A percentile compares a stretch with the other conserved stretches of the same genome.
These are phyloP conservation scores for Plasmopara muralis DNA, from an alignment of 352 stramenopile genomes.

Conservation along the genomic window DNA sequence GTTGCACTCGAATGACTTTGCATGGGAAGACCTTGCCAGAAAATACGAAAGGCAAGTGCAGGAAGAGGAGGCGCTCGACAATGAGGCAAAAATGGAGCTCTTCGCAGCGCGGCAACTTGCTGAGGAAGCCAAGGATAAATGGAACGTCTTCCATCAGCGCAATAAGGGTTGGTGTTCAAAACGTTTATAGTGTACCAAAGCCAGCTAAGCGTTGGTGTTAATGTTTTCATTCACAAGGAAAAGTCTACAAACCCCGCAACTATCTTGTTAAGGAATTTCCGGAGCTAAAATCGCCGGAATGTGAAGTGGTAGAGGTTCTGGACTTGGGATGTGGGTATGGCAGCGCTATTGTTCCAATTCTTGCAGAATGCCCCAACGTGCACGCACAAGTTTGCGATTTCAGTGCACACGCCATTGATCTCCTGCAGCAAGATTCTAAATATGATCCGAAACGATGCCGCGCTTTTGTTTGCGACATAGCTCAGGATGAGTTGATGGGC, in stretches of 20 bases:
- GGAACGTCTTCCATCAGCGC: conserved; percentile 68
- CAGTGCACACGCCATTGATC: conserved; percentile 68
- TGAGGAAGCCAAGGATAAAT: conserved; percentile 55
- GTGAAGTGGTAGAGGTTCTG: conserved; percentile 41
- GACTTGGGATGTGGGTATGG: conserved; percentile 85
- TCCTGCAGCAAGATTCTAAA: conserved; percentile 44
- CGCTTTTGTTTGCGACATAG: conserved; percentile 72
- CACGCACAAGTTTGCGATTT: conserved; percentile 77
- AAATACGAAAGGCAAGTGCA: conserved; percentile 27
- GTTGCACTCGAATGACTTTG: conserved; percentile 73
- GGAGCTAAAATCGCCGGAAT: conserved; percentile 40
- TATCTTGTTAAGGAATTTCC: conserved; percentile 80
- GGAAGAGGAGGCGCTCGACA: conserved; percentile 4
- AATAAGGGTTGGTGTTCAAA: conserved; percentile 47
- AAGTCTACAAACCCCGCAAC: conserved; percentile 78
- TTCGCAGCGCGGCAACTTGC: conserved; percentile 30
- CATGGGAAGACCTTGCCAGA: conserved; percentile 60
- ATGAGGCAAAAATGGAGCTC: conserved; percentile 1
- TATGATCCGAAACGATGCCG: conserved; percentile 48
- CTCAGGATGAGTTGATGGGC: conserved; percentile 35
- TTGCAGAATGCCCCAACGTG: conserved; percentile 55
- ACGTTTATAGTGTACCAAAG: background rate
- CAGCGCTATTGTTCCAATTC: conserved; percentile 81
- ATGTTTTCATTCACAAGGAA: conserved; percentile 26
- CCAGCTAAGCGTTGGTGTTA: background rate